Conservation (phyloP, 148 eudicot genomes). For the Rhododendron ovatum region DNA sequence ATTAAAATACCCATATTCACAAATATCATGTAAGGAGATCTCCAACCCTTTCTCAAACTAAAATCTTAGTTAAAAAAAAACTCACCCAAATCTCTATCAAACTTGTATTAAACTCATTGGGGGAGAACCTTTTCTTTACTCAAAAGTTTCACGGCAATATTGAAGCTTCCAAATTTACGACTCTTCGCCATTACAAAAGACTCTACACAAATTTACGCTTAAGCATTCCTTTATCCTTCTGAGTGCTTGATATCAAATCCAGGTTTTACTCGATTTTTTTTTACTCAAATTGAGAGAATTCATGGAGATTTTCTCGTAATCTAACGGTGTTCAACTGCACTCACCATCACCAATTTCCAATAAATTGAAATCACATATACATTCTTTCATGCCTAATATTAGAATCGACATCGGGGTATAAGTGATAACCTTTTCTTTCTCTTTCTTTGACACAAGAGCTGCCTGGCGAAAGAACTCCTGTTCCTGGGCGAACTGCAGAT, state of each 20-base stretch:
- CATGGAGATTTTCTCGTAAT: background rate
- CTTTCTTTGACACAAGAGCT: constrained; percentile 75
- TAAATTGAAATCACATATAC: background rate
- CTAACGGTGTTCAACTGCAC: background rate
- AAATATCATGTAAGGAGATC: background rate
- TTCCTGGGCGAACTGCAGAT: constrained; percentile 85
- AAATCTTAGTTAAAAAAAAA: background rate
- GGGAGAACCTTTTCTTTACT: background rate
- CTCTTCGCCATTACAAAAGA: background rate
- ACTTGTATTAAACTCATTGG: background rate
- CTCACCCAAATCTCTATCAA: background rate
- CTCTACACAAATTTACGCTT: background rate
- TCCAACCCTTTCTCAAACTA: background rate
- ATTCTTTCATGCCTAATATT: background rate
- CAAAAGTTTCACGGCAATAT: background rate
- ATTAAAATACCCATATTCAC: background rate
- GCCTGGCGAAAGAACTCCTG: constrained; percentile 90
- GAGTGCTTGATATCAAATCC: background rate
- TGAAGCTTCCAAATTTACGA: background rate
- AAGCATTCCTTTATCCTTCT: background rate
- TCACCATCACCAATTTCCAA: background rate
- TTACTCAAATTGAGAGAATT: background rate
- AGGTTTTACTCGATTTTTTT: background rate
- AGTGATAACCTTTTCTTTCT: constrained; percentile 75
- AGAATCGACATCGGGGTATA: background rate